Percentiles rank a stretch among this genome's conserved stretches.
phyloP scores from a whole-genome alignment of 192 early-diverging fungal genomes.

The Coemansia umbellata region DNA sequence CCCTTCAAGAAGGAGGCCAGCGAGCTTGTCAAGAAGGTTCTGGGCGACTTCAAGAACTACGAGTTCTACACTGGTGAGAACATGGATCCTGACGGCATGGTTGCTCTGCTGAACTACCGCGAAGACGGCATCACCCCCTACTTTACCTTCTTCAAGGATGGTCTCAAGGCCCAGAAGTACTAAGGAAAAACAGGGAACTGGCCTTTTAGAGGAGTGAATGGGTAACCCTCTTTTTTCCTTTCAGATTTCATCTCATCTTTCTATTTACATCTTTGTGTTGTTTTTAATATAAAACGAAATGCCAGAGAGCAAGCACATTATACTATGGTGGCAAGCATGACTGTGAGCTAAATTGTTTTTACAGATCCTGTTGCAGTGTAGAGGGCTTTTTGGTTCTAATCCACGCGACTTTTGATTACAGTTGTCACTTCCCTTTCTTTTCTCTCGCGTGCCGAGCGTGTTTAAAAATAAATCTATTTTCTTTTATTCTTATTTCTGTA shows the following conservation, averaged over 20 bases:
- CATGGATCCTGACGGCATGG: conserved; percentile 85
- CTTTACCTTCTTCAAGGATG: conserved; percentile 89
- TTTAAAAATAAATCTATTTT: too few species aligned
- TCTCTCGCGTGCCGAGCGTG: too few species aligned
- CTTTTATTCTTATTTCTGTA: not conserved
- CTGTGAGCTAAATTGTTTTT: too few species aligned
- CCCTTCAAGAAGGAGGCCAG: conserved; percentile 63
- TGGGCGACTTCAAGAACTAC: conserved; percentile 80
- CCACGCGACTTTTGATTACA: too few species aligned
- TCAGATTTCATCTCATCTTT: not conserved
- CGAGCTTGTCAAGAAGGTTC: conserved; percentile 72
- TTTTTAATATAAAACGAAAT: too few species aligned
- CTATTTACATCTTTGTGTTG: too few species aligned
- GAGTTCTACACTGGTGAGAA: conserved; percentile 87
- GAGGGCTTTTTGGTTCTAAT: too few species aligned
- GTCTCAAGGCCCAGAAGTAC: conserved; percentile 75
- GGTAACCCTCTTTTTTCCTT: not conserved
- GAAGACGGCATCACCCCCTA: conserved; percentile 90
- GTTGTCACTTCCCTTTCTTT: not conserved
- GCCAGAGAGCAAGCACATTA: too few species aligned
- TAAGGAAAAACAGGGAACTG: conserved; percentile 4
- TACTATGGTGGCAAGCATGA: too few species aligned
- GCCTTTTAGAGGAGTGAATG: not conserved
- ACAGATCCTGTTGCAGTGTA: too few species aligned
- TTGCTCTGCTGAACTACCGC: conserved; percentile 90